Conservation (phyloP, 257 asterid species). For the Solanum chilense region DNA sequence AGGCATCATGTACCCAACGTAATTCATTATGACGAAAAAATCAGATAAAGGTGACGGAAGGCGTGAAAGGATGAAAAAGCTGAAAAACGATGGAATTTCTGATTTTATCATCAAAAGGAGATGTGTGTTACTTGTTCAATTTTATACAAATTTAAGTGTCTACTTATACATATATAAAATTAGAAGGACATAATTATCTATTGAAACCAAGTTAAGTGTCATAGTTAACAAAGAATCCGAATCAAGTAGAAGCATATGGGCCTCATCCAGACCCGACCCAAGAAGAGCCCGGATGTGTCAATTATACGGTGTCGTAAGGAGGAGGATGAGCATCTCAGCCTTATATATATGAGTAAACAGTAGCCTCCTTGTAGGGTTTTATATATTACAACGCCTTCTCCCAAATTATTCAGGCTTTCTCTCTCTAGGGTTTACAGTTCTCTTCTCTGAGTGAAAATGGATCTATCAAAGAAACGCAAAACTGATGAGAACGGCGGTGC, state of each 20-base stretch:
- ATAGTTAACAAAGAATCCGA: no score
- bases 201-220: no score
- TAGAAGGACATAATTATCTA: no score
- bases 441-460: conserved; percentile 25
- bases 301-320: not conserved
- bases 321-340: not conserved
- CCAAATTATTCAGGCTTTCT: not conserved
- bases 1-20: conserved; percentile 55
- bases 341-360: not conserved
- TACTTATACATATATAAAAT: no score
- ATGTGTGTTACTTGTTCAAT: no score
- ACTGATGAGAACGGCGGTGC: conserved; percentile 75
- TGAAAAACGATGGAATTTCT: not conserved
- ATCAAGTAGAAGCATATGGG: not conserved
- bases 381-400: not conserved
- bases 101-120: not conserved
- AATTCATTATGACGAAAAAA: conserved; percentile 5
- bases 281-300: not conserved
- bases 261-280: not conserved
- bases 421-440: not conserved
- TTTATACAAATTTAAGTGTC: no score
- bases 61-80: not conserved
- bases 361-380: not conserved
- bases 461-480: conserved; percentile 80
- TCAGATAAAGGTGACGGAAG: not conserved